Evolutionary conservation across 2,329 filamentous ascomycete species (phyloP).

Genomic region (Venturia oleaginea): DNA sequence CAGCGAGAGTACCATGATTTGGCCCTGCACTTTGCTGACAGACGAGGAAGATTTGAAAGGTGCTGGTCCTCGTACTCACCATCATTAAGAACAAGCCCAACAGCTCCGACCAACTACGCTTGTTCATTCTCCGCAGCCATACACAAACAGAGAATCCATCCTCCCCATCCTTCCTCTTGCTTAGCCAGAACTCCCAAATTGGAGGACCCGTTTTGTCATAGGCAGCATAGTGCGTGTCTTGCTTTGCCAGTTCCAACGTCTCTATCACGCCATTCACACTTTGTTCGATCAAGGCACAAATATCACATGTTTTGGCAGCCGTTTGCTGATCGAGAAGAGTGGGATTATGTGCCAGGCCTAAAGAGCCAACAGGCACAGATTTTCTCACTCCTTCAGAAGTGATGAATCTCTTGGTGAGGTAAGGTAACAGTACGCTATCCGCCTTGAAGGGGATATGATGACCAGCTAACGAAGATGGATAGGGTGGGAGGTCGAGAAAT

Average conservation of each 20-base stretch:
- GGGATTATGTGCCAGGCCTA: conserved; percentile 1
- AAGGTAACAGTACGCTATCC: neutral
- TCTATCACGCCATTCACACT: neutral
- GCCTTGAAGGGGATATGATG: neutral
- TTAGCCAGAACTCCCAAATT: neutral
- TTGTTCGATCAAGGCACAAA: neutral
- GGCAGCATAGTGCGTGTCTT: neutral
- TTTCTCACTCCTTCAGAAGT: neutral
- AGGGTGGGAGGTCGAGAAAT: conserved; percentile 6
- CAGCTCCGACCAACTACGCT: neutral
- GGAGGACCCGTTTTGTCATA: conserved; percentile 1
- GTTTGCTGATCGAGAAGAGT: neutral
- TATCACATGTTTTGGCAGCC: neutral
- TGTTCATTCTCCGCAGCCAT: neutral
- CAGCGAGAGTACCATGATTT: neutral
- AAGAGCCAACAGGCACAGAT: neutral
- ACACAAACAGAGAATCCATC: conserved; percentile 1
- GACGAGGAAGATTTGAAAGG: neutral
- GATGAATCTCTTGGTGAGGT: neutral
- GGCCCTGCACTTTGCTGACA: neutral
- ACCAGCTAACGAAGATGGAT: neutral
- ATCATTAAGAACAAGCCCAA: conserved; percentile 1
- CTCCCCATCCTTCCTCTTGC: neutral
- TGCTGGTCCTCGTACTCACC: neutral
- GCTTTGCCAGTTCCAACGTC: neutral